Percentiles rank a stretch among this genome's conserved stretches.
Conservation (phyloP, 1,284 basidiomycete genomes). For the Ustilago trichophora region DNA sequence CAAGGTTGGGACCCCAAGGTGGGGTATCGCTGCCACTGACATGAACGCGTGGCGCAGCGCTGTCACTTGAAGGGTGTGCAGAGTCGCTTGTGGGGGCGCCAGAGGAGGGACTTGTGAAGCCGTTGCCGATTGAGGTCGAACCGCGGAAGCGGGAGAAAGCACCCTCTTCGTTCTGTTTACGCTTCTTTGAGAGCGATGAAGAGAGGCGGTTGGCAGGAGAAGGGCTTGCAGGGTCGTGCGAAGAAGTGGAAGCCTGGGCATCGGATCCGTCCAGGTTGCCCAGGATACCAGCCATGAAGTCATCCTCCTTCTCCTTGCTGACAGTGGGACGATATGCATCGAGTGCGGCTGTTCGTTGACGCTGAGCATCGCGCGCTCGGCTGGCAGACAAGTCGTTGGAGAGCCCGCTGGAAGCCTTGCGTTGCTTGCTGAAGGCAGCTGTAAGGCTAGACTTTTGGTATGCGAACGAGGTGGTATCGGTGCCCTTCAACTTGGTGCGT, state of each 20-base stretch:
- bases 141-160: conserved; percentile 37
- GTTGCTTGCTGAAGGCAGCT: conserved; percentile 44
- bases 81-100: conserved; percentile 44
- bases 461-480: conserved; percentile 12
- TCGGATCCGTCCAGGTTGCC: conserved; percentile 54
- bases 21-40: conserved; percentile 59
- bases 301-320: conserved; percentile 61
- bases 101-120: conserved; percentile 44
- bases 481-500: conserved; percentile 33
- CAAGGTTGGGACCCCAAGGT: conserved; percentile 54
- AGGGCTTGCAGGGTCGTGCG: conserved; percentile 45
- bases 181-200: conserved; percentile 28
- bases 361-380: conserved; percentile 34
- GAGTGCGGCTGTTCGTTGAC: conserved; percentile 27
- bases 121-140: conserved; percentile 24
- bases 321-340: conserved; percentile 50
- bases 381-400: conserved; percentile 17
- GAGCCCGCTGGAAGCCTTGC: conserved; percentile 11
- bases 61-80: conserved; percentile 42
- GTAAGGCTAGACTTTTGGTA: conserved; percentile 36
- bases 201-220: conserved; percentile 29
- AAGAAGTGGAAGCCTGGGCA: conserved; percentile 27
- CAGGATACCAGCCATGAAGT: conserved; percentile 64
- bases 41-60: conserved; percentile 43
- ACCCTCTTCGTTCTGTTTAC: conserved; percentile 38